phyloP scores from a whole-genome alignment of 2,329 filamentous ascomycete species.

The Exophiala calicioides region DNA sequence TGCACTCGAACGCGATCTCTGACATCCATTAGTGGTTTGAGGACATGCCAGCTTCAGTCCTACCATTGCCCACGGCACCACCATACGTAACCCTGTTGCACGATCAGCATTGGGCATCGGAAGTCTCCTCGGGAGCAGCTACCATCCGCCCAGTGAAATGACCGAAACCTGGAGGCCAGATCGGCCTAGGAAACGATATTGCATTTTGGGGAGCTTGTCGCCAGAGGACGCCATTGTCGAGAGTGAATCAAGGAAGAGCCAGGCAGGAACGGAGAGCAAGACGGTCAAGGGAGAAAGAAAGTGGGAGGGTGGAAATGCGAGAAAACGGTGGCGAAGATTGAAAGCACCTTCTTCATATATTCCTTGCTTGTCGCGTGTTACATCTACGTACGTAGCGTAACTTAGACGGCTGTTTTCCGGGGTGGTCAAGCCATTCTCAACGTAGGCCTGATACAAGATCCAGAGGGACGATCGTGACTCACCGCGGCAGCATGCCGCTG shows the following conservation, averaged over 20 bases:
- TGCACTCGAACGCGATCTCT: slow-evolving; percentile 42
- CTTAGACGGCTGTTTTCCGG: too few relatives aligned
- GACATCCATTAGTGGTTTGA: not conserved
- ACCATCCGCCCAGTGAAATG: slow-evolving; percentile 63
- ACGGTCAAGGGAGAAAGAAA: too few relatives aligned
- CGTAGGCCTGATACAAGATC: too few relatives aligned
- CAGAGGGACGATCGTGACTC: too few relatives aligned
- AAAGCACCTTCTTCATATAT: too few relatives aligned
- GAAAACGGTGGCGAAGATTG: too few relatives aligned
- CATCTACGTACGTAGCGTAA: too few relatives aligned
- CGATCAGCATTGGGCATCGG: not conserved
- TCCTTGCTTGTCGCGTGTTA: too few relatives aligned
- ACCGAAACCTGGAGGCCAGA: slow-evolving; percentile 73
- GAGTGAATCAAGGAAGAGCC: not conserved
- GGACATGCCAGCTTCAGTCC: not conserved
- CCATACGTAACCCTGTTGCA: slow-evolving; percentile 67
- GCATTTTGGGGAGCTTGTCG: slow-evolving; percentile 57
- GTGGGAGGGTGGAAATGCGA: too few relatives aligned
- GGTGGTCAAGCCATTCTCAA: too few relatives aligned
- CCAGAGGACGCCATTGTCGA: too few relatives aligned
- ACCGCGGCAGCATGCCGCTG: too few relatives aligned
- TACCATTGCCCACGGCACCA: slow-evolving; percentile 68
- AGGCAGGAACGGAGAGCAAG: not conserved
- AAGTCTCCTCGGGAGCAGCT: not conserved
- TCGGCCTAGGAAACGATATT: slow-evolving; percentile 70